Evolutionary conservation across 176 grass and related monocot genomes (phyloP), one percentile per base, ranked within the genome.

Genomic region (Triticum timopheevii): DNA sequence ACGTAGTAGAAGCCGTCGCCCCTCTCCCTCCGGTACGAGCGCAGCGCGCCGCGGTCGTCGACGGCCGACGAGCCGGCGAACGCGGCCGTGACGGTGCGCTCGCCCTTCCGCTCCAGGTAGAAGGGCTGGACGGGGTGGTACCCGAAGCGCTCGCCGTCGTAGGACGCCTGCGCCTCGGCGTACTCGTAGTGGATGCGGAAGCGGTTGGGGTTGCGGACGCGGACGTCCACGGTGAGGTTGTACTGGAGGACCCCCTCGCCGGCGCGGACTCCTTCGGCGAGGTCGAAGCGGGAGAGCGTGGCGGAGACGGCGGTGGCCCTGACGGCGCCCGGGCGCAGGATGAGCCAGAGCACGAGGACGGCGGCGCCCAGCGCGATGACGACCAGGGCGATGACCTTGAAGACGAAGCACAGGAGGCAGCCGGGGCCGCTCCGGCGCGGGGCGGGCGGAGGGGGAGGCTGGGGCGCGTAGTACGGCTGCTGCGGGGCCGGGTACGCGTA

Each of bases 1-100:
- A 98, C n/a, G 70, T 81, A 77, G 84, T 96, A 98, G 36, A 88
- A 96, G 8, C 92, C 90, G 1, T 94, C 84, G 31, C 42, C 11
- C 34, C 22, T 94, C 82, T 98, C 96, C 83, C 83, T 90, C 27
- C 1, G 16, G 77, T 98, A 90, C 19, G 86, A 91, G 33, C 87
- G 86, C 38, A 2, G 20, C 56, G 89, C 25, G 35, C 85, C 86
- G 88, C 33, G 59, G 17, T 75, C 79, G 47, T 61, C 2, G 28
- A 89, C 0, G 24, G 13, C 8, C 8, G 76, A 25, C 13, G 42
- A 56, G 13, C 93, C 81, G 11, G 2, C 20, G 30, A 94, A 89
- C 82, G 2, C 6, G 13, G 92, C 73, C 5, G 73, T 49, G 83
- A 95, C 38, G 11, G 11, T 65, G 69, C 28, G 38, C 11, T 92